Base-by-base conservation (phyloP, 1,284 basidiomycete species). In the Porogramme epimiltina region DNA sequence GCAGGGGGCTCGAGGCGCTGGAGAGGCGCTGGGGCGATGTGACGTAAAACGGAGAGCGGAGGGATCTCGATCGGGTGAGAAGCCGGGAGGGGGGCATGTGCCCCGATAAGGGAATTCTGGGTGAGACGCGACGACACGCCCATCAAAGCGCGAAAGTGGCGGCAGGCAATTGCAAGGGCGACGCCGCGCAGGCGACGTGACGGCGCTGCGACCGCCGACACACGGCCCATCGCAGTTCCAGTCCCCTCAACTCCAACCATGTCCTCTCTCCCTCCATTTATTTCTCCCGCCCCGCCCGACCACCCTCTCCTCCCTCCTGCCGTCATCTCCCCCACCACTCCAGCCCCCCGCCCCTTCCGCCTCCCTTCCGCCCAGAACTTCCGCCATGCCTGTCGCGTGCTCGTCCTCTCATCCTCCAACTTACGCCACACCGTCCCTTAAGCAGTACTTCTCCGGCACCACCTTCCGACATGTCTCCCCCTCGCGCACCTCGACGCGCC, bases 71-170 rank as follows among this genome's bases (percentile, higher is more conserved):
- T 31, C 28, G 28, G 28, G 28, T n/a, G 28, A 6, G 28, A 31
- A 13, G 28, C 8, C 28, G 28, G 25, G 41, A 49, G 42, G 41
- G 26, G 40, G 23, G 25, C 13, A 19, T n/a, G 20, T 3, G 22
- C 2, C 42, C 19, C 16, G 47, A 42, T 20, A 36, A 36, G 34
- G 36, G 19, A 28, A 15, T n/a, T 6, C 28, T 16, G 42, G 8
- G 36, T 6, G 11, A 34, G 37, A 23, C 43, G 31, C 28, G 28
- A 31, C 42, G 43, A 36, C 36, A 44, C 42, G 36, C 37, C 26
- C 49, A 50, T 50, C 49, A 50, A 45, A 28, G 26, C 49, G 37
- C 48, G 42, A 43, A 38, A 24, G 34, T 49, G 40, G 47, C 48
- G 42, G 33, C 36, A 19, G 45, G 23, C 13, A 37, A 11, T 15